phyloP scores from a whole-genome alignment of 306 rosid genomes.

The Medicago ruthenica region DNA sequence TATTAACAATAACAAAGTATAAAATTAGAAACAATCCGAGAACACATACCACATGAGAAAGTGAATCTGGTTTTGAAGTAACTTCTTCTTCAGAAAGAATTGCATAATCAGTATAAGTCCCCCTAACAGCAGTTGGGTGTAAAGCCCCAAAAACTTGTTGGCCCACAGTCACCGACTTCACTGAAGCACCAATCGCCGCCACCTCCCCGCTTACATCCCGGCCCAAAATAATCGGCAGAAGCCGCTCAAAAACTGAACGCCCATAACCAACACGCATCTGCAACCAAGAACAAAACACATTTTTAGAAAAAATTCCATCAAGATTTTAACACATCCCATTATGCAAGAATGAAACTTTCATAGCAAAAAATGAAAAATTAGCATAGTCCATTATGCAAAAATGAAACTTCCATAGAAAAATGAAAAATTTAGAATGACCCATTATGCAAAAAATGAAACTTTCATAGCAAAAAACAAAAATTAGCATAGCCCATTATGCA shows the following conservation, averaged over 20 bases:
- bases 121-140: slow-evolving; percentile 97
- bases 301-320: neutral
- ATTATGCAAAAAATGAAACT: too few relatives aligned
- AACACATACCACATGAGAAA: slow-evolving; percentile 84
- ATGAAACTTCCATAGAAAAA: too few relatives aligned
- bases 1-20: neutral
- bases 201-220: slow-evolving; percentile 98
- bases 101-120: slow-evolving; percentile 93
- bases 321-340: neutral
- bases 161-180: slow-evolving; percentile 63
- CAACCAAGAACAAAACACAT: neutral
- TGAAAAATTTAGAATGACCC: too few relatives aligned
- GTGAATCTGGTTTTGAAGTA: slow-evolving; percentile 68
- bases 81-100: slow-evolving; percentile 84
- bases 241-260: slow-evolving; percentile 76
- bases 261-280: slow-evolving; percentile 98
- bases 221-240: slow-evolving; percentile 85
- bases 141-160: slow-evolving; percentile 94
- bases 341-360: neutral
- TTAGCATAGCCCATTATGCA: neutral
- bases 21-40: slow-evolving; percentile 10
- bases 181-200: slow-evolving; percentile 76
- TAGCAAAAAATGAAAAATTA: too few relatives aligned
- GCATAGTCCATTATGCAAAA: too few relatives aligned
- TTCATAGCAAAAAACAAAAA: too few relatives aligned